Base-by-base conservation (phyloP, 495 filamentous ascomycete species). In the Daldinia concentrica region DNA sequence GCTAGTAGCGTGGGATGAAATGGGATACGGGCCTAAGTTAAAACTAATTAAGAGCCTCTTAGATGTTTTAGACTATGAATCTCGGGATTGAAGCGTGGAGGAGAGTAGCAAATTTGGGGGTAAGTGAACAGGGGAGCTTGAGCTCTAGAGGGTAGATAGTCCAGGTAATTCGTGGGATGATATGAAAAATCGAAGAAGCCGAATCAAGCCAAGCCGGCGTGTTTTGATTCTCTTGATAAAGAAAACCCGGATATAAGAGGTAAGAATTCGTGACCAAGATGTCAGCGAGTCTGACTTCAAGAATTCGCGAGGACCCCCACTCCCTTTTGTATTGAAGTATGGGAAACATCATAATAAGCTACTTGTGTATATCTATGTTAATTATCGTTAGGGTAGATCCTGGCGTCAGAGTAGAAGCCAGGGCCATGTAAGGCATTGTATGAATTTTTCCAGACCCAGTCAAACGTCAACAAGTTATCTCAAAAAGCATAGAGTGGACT, bases 401-500 rank as follows among this genome's bases (percentile, higher is more conserved):
- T 73, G 36, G 39, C 30, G 68, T 58, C 64, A 60, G 69, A 72
- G 43, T 19, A 65, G 55, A 50, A 65, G 51, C 57, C 48, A 62
- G 57, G 66, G 43, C 55, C 50, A 55, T 45, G 51, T 24, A 39
- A 45, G 66, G 62, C 45, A 64, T 57, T 64, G 12, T 71, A 22
- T 59, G 59, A 61, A 64, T 63, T 74, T 60, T 74, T 37, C 68
- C 64, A 69, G 61, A 37, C 41, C 73, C 73, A 75, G 73, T 75
- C 66, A 75, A 63, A 67, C 58, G 50, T 62, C 65, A 66, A 72
- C 66, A 58, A 64, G 73, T 70, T 75, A 75, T 75, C 73, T 72
- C 45, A 62, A 66, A 58, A 63, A 51, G 48, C 22, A 63, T 60
- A 69, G 55, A 61, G 59, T 36, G 45, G 19, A 62, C 62, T 69